These are phyloP conservation scores for Aspergillus olivimuriae DNA, from an alignment of 495 filamentous ascomycete genomes.

Conservation along the genomic window DNA sequence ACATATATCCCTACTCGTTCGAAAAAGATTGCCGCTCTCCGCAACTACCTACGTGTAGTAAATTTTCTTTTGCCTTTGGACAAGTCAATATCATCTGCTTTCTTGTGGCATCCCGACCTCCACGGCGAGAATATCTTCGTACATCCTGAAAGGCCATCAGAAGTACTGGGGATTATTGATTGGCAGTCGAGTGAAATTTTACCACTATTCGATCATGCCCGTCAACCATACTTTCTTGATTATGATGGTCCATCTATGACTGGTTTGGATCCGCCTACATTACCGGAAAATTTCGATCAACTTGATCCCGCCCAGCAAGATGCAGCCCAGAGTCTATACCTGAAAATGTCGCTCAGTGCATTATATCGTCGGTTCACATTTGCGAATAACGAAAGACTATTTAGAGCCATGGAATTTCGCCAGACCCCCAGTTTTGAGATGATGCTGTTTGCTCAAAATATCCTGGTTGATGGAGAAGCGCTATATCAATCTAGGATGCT, in stretches of 20 bases:
- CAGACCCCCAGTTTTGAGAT: conserved; percentile 16
- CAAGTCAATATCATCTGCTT: conserved; percentile 14
- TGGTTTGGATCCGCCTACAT: conserved; percentile 12
- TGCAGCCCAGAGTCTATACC: conserved; percentile 15
- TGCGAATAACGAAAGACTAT: conserved; percentile 11
- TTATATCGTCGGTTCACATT: conserved; percentile 12
- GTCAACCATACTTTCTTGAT: conserved; percentile 22
- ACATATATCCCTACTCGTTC: conserved; percentile 19
- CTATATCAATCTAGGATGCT: conserved; percentile 14
- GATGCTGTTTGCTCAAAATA: conserved; percentile 17
- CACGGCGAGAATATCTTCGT: conserved; percentile 35
- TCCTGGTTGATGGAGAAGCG: conserved; percentile 21
- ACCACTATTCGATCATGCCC: conserved; percentile 24
- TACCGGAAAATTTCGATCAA: conserved; percentile 15
- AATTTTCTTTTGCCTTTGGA: conserved; percentile 20
- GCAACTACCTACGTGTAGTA: conserved; percentile 21
- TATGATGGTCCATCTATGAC: conserved; percentile 17
- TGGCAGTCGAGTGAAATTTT: conserved; percentile 26
- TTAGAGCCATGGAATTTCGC: conserved; percentile 19
- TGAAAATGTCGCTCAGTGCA: conserved; percentile 15
- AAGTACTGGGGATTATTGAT: conserved; percentile 27
- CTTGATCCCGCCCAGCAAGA: conserved; percentile 14
- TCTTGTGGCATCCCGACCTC: conserved; percentile 32
- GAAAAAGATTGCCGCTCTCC: conserved; percentile 21
- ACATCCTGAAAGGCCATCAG: conserved; percentile 18